Evolutionary conservation across 305 asterid genomes (phyloP), one percentile per base, ranked within the genome.

Genomic region (Coffea humblotiana): DNA sequence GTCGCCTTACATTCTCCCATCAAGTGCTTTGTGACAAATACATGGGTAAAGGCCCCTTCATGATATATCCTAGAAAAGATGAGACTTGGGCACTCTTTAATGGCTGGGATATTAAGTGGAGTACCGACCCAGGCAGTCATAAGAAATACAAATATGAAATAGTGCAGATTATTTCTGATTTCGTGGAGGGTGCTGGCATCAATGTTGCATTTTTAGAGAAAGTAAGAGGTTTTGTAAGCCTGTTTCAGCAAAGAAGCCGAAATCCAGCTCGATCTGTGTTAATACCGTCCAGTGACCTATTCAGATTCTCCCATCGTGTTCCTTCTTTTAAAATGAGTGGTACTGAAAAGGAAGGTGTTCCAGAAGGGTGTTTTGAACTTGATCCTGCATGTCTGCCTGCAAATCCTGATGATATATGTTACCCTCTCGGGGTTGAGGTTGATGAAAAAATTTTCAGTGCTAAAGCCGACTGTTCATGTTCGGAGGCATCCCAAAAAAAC

Each of bases 31-130:
- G 83, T 78, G 81, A 72, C 76, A 91, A 84, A 76, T 93, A 89
- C 84, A 82, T 54, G 83, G 85, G 74, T 76, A 88, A 81, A 77
- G 88, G 87, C 27, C 79, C 88, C 40, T 73, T 85, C 58, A 10
- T 71, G 75, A 77, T 94, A 74, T 89, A 88, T 85, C 99, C 99
- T 29, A 84, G 90, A 79, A 69, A 82, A 83, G 98, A 97, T n/a
- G 97, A 95, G 80, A 84, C 81, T 69, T 95, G 99, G 99, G 97
- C 95, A 64, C 88, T 95, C 71, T 87, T 89, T 80, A 87, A 82
- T 80, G 89, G 87, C 71, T 93, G 98, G 98, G 84, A 89, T 86
- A 78, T 78, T 9, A 82, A 78, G 72, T 95, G 99, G 99, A 84
- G 84, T 82, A 78, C 82, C 32, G 78, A 89, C 29, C 86, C 90